Conservation (phyloP, 352 stramenopile genomes). For the Phytophthora fragariaefolia region DNA sequence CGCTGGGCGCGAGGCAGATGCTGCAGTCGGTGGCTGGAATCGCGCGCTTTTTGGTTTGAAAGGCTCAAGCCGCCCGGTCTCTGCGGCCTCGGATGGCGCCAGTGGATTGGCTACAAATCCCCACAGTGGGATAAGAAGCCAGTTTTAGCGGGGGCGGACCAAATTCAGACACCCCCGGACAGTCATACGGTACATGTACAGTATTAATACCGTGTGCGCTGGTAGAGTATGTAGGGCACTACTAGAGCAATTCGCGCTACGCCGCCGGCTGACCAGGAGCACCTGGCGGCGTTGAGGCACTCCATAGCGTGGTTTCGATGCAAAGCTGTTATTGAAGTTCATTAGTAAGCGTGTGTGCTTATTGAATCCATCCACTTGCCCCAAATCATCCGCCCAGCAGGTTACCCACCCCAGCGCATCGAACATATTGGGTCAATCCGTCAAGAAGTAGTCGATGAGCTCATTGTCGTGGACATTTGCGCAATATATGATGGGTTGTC, state of each 20-base stretch:
- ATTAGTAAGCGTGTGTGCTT: neutral
- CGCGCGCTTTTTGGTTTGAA: conserved; percentile 30
- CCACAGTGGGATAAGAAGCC: conserved; percentile 31
- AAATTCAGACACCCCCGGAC: conserved; percentile 1
- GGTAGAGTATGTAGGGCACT: neutral
- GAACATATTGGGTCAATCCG: neutral
- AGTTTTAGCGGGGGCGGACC: conserved; percentile 24
- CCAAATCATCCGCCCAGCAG: neutral
- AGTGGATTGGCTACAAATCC: conserved; percentile 30
- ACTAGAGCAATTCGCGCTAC: neutral
- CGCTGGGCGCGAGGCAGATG: conserved; percentile 6
- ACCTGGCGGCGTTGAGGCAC: neutral
- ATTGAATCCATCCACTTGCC: neutral
- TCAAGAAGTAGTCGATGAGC: neutral
- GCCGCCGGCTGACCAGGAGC: neutral
- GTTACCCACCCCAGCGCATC: neutral
- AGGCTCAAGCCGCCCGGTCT: neutral
- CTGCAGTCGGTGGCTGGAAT: conserved; percentile 34
- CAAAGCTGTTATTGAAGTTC: neutral
- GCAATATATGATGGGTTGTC: too few species aligned
- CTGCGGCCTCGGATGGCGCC: neutral
- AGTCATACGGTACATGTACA: neutral
- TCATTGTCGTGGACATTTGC: too few species aligned
- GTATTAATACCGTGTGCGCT: too few species aligned
- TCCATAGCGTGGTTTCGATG: neutral